A percentile compares a stretch with the other conserved stretches of the same genome.
phyloP scores from a whole-genome alignment of 108 stramenopile species.

The Skeletonema grethae region DNA sequence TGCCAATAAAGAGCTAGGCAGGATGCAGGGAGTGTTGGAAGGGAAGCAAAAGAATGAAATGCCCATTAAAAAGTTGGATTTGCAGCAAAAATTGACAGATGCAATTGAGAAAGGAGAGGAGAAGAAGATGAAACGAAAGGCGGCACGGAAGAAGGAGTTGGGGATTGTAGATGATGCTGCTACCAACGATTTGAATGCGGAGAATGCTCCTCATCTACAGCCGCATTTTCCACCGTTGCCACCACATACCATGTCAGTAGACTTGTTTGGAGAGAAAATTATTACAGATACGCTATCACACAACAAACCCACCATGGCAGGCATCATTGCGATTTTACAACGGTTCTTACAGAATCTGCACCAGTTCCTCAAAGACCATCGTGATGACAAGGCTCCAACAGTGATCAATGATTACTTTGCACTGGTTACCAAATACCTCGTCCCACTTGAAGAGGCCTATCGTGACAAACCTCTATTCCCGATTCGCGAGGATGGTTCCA shows the following conservation, averaged over 20 bases:
- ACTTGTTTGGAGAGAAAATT: conserved; percentile 17
- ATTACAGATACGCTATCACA: conserved; percentile 21
- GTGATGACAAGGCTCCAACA: conserved; percentile 28
- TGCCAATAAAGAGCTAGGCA: conserved; percentile 20
- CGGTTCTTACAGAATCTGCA: conserved; percentile 51
- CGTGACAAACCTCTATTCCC: conserved; percentile 61
- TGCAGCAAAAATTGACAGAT: conserved; percentile 24
- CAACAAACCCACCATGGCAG: conserved; percentile 60
- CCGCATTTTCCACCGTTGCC: conserved; percentile 32
- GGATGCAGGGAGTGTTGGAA: conserved; percentile 25
- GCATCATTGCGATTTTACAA: conserved; percentile 55
- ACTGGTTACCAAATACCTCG: conserved; percentile 46
- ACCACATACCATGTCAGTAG: conserved; percentile 25
- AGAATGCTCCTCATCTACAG: conserved; percentile 21
- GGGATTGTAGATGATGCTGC: background rate
- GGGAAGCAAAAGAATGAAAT: conserved; percentile 11
- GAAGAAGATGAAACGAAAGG: background rate
- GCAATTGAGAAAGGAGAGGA: conserved; percentile 18
- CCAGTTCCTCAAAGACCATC: conserved; percentile 31
- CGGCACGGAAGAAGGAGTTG: background rate
- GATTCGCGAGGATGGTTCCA: conserved; percentile 68
- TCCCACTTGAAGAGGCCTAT: conserved; percentile 60
- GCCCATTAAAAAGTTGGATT: conserved; percentile 7
- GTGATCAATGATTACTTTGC: conserved; percentile 53
- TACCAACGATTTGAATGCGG: too few relatives aligned